Base-by-base conservation (phyloP, 805 yeast genomes). In the Kodamaea laetipori region DNA sequence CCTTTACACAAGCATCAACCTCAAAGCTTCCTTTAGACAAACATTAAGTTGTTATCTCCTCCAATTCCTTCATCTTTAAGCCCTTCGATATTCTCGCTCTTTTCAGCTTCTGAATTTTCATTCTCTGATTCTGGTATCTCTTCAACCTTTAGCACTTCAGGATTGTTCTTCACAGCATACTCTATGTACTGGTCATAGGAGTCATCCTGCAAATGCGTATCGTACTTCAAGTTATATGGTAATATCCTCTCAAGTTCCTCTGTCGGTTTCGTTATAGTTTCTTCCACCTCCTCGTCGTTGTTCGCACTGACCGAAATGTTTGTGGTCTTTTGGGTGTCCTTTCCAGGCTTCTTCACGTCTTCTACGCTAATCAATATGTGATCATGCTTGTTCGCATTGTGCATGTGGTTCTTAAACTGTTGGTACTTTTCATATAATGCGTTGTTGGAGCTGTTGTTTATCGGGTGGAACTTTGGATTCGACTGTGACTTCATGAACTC, bases 191-290 rank as follows among this genome's bases (percentile, higher is more conserved):
- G 60, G 10, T 55, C 60, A n/a, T 60, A 43, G 13, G 54, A 54
- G 21, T 64, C 69, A 16, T 59, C 61, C 9, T 55, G 32, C 18
- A 66, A 45, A 11, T 43, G 39, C 11, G 49, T 54, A 37, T 56
- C 53, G 46, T 67, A 67, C 37, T 52, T 55, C 18, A 66, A 32
- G 37, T 67, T 67, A 48, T 67, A 67, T 0, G 73, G 71, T 24
- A 67, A 49, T 3, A 54, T 34, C 8, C 49, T 47, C 19, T 47
- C 54, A 39, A 66, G 51, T 10, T 55, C 56, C 8, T 53, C 42
- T 2, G 67, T 52, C 0, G 67, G 67, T 16, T 44, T 43, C 0
- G 55, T 48, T 12, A 34, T 16, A 10, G 28, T 16, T 17, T 37
- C 46, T 16, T 25, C 44, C 6, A 25, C 39, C 17, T 41, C 50